Evolutionary conservation across 2,329 filamentous ascomycete genomes (phyloP).

Genomic region (Penicillium sp.): DNA sequence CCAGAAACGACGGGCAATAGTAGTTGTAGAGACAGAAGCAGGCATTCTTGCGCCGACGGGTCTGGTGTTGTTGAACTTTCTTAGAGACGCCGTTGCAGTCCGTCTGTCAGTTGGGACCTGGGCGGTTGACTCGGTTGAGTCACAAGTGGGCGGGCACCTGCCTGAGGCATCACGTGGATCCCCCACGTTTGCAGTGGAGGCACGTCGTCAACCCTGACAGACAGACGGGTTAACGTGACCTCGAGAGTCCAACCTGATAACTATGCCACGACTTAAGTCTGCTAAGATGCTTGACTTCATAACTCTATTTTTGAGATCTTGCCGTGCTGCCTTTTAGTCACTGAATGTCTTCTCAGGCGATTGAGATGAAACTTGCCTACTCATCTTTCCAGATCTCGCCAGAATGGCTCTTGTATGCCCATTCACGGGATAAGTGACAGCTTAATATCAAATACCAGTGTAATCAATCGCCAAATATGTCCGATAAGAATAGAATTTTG

Average conservation of each 20-base stretch:
- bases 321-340: neutral
- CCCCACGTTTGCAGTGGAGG: neutral
- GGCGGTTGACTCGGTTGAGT: slow-evolving; percentile 16
- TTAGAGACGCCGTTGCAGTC: neutral
- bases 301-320: neutral
- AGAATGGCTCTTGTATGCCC: neutral
- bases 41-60: slow-evolving; percentile 18
- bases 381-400: neutral
- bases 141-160: slow-evolving; percentile 9
- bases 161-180: slow-evolving; percentile 19
- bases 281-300: neutral
- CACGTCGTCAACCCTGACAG: neutral
- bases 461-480: neutral
- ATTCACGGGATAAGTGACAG: neutral
- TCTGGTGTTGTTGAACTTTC: neutral
- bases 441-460: neutral
- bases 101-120: neutral
- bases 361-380: neutral
- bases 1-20: slow-evolving; percentile 1
- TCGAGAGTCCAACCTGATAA: neutral
- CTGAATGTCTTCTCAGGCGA: too few relatives aligned
- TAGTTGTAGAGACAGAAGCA: slow-evolving; percentile 3
- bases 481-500: neutral
- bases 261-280: neutral
- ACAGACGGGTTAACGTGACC: neutral